A percentile compares a stretch with the other conserved stretches of the same genome.
phyloP scores from a whole-genome alignment of 306 rosid species.

The Hippophae tibetana region DNA sequence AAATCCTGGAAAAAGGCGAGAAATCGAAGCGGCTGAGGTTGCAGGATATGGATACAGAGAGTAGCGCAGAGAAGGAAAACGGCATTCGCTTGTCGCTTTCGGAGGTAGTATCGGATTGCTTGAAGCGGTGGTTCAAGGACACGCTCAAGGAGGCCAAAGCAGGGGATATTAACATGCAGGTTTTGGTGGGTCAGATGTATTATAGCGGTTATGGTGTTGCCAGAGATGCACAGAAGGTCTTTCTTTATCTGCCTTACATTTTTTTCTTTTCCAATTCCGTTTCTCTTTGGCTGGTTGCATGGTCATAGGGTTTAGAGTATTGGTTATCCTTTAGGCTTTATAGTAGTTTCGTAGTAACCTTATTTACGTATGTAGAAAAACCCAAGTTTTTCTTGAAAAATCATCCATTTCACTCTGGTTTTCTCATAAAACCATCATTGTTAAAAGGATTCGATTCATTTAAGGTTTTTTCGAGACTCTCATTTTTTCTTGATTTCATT shows the following conservation, averaged over 20 bases:
- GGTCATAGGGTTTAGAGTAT: constrained; percentile 12
- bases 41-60: constrained; percentile 56
- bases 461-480: too few relatives aligned
- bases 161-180: constrained; percentile 90
- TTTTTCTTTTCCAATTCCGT: not conserved
- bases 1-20: constrained; percentile 9
- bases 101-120: constrained; percentile 79
- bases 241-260: not conserved
- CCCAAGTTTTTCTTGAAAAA: too few relatives aligned
- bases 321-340: not conserved
- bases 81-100: constrained; percentile 52
- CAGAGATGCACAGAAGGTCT: constrained; percentile 78
- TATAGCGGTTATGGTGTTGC: constrained; percentile 78
- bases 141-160: constrained; percentile 75
- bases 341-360: too few relatives aligned
- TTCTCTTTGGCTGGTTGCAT: not conserved
- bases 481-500: too few relatives aligned
- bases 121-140: constrained; percentile 86
- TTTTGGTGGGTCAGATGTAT: constrained; percentile 91
- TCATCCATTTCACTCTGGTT: too few relatives aligned
- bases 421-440: too few relatives aligned
- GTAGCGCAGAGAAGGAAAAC: constrained; percentile 30
- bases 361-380: too few relatives aligned
- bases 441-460: too few relatives aligned
- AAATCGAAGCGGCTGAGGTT: constrained; percentile 21